Evolutionary conservation across 2,329 filamentous ascomycete species (phyloP), one percentile per base, ranked within the genome.

Genomic region (Fusarium subglutinans): DNA sequence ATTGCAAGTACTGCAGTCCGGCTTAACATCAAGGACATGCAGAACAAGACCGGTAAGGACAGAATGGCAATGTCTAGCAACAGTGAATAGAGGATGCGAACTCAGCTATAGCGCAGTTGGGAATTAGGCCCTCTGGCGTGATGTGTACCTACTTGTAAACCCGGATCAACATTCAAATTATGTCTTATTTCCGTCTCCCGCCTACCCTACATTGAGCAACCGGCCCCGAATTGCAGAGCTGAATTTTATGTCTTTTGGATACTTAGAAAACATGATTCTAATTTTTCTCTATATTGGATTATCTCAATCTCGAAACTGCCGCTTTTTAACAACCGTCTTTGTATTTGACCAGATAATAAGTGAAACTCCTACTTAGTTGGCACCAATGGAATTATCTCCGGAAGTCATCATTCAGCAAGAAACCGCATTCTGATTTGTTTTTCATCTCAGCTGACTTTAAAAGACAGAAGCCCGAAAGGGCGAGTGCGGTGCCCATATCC

Each of bases 401-500:
- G 8, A 37, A 18, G 3, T 37, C 35, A 18, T 37, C 15, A 37
- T 18, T 18, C 1, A 37, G 8, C 35, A 2, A 37, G 0, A 17
- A 9, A 17, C 8, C 15, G 8, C 10, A 11, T 2, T 38, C 37
- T 38, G 37, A 11, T 38, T 38, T 38, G 20, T 22, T 40, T 22
- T 40, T 40, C 10, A 40, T 0, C 11, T 8, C 22, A 20, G 11
- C 11, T 18, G 7, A 18, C 13, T 50, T 17, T 2, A 2, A 33
- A 15, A 33, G 28, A 33, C 5, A n/a, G 2, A 5, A 18, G 6
- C 2, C 43, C 4, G 6, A 12, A 5, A 6, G 4, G n/a, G 1
- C 4, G 0, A 44, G 41, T 26, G 6, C 5, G 8, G 3, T 8
- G 6, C 3, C 17, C 6, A 6, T 7, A 3, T 37, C 8, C 10